These are phyloP conservation scores for Gillenia trifoliata DNA, from an alignment of 306 rosid genomes.

Conservation along the genomic window DNA sequence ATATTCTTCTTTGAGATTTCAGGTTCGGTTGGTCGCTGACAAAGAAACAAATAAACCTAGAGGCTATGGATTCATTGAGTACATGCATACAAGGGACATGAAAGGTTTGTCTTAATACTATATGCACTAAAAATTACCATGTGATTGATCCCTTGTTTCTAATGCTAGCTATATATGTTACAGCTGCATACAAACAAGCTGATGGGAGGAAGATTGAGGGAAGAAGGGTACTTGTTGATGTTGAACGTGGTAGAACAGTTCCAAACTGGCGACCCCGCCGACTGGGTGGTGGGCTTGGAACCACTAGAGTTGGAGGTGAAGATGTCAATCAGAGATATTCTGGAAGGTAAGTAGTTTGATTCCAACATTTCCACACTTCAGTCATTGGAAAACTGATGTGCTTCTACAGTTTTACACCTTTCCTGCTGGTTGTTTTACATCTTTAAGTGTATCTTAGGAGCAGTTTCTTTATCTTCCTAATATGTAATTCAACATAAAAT, in stretches of 20 bases:
- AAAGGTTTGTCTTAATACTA: slow-evolving; percentile 51
- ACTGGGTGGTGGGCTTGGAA: slow-evolving; percentile 98
- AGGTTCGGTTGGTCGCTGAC: slow-evolving; percentile 86
- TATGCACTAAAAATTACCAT: background rate
- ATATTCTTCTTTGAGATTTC: slow-evolving; percentile 18
- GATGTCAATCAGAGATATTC: slow-evolving; percentile 77
- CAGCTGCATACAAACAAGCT: slow-evolving; percentile 99
- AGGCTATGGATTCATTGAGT: slow-evolving; percentile 96
- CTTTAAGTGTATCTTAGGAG: background rate
- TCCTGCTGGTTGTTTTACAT: background rate
- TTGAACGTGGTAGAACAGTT: slow-evolving; percentile 98
- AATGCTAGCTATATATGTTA: slow-evolving; percentile 9
- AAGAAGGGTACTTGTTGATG: slow-evolving; percentile 96
- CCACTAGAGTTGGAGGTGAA: slow-evolving; percentile 93
- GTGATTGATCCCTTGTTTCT: background rate
- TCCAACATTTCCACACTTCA: slow-evolving; percentile 5
- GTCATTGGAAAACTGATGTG: background rate
- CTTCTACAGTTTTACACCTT: background rate
- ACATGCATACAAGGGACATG: slow-evolving; percentile 95
- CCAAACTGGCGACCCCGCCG: slow-evolving; percentile 99
- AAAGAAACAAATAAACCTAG: slow-evolving; percentile 68
- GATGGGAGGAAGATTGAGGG: slow-evolving; percentile 98
- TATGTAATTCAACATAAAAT: background rate
- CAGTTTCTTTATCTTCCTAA: background rate
- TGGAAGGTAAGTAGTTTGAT: slow-evolving; percentile 57